These are phyloP conservation scores for Trichoderma erinaceum DNA, from an alignment of 495 filamentous ascomycete species.

Conservation along the genomic window DNA sequence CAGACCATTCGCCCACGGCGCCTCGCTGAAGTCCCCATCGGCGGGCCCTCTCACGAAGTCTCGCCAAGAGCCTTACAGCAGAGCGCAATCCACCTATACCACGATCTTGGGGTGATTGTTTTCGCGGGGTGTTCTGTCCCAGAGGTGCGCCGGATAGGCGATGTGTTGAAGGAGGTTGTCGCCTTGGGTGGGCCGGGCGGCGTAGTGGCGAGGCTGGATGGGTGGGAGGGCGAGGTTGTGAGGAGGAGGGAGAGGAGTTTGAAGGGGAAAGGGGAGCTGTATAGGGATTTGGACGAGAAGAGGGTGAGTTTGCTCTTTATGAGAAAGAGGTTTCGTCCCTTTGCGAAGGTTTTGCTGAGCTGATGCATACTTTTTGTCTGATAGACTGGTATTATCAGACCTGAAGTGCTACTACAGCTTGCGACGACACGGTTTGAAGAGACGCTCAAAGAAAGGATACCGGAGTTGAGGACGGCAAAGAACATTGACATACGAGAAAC, in stretches of 20 bases:
- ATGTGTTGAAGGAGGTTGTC: slow-evolving; percentile 5
- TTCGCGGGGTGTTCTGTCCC: not conserved
- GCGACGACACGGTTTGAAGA: not conserved
- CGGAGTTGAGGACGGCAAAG: not conserved
- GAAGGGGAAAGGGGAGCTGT: not conserved
- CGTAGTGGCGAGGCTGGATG: slow-evolving; percentile 8
- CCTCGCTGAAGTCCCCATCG: slow-evolving; percentile 3
- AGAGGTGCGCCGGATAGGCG: slow-evolving; percentile 10
- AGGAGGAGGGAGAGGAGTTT: not conserved
- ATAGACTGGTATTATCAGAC: not conserved
- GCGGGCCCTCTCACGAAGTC: not conserved
- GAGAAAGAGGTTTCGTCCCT: no score
- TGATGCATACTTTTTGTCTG: not conserved
- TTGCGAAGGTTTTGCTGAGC: no score
- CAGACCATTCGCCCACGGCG: slow-evolving; percentile 2
- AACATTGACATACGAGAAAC: not conserved
- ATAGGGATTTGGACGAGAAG: not conserved
- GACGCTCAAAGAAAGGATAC: not conserved
- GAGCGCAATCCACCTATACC: slow-evolving; percentile 8
- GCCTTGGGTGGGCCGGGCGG: not conserved
- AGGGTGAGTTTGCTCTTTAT: not conserved
- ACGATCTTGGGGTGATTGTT: slow-evolving; percentile 10
- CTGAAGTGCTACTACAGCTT: not conserved
- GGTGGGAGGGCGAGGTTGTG: not conserved
- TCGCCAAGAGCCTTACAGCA: not conserved